Evolutionary conservation across 345 rosid genomes (phyloP).

Genomic region (Dimocarpus longan): DNA sequence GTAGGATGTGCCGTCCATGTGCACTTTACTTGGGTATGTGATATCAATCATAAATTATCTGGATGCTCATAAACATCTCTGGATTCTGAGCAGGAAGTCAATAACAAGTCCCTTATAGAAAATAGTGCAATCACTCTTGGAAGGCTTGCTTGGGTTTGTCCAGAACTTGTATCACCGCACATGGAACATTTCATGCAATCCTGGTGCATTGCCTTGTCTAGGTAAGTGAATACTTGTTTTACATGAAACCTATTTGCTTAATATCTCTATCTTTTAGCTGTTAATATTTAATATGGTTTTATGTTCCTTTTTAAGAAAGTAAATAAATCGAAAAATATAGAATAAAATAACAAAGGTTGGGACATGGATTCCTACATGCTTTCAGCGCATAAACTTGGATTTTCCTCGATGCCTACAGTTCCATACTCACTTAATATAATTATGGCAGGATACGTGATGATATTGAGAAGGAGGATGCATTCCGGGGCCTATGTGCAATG

Average conservation of each 20-base stretch:
- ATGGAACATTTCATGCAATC: slow-evolving; percentile 98
- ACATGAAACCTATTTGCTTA: not conserved
- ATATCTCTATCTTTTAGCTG: not conserved
- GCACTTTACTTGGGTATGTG: not conserved
- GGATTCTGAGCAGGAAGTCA: slow-evolving; percentile 62
- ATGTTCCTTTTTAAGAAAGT: not conserved
- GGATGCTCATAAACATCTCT: slow-evolving; percentile 22
- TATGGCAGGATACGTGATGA: slow-evolving; percentile 90
- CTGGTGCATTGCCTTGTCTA: slow-evolving; percentile 92
- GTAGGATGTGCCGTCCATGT: not conserved
- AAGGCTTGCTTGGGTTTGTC: slow-evolving; percentile 97
- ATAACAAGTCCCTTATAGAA: slow-evolving; percentile 85
- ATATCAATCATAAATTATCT: slow-evolving; percentile 13
- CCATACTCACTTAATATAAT: slow-evolving; percentile 18
- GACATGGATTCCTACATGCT: not conserved
- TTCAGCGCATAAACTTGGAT: not conserved
- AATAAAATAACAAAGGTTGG: slow-evolving; percentile 5
- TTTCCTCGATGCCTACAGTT: not conserved
- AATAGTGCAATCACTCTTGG: slow-evolving; percentile 99
- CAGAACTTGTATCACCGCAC: slow-evolving; percentile 93
- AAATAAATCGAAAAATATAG: not conserved
- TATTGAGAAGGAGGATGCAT: slow-evolving; percentile 97
- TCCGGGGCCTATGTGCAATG: slow-evolving; percentile 95
- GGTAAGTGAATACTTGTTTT: slow-evolving; percentile 50
- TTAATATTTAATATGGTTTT: not conserved